Base-by-base conservation (phyloP, 2,329 filamentous ascomycete species). In the Phyllosticta paracitricarpa region DNA sequence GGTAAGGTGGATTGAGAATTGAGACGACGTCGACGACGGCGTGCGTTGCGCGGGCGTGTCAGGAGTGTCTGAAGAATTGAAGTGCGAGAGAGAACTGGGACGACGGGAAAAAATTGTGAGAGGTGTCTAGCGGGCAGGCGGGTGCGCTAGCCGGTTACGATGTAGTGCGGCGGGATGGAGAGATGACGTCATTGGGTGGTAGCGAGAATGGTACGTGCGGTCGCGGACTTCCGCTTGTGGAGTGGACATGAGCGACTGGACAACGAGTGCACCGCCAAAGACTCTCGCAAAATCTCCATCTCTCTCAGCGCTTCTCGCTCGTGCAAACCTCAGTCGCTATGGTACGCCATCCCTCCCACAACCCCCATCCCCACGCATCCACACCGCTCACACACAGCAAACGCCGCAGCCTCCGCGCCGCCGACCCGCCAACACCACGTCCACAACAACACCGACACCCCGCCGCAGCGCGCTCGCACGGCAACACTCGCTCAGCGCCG, bases 381-480 rank as follows among this genome's bases (percentile, higher is more conserved):
- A 54, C 19, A 22, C 19, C 26, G 6, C 24, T 17, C 17, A 25
- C 25, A n/a, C 24, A 19, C 26, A 8, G 12, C 51, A 22, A 22
- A 22, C 19, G 19, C 52, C 14, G 24, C 24, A 54, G 33, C 33
- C 60, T 7, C 51, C 33, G n/a, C 57, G 58, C 51, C 52, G 52
- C 10, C 51, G 51, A 51, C 33, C 51, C 51, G 51, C 56, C 35
- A 17, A 51, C 28, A 35, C 54, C 26, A 14, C 54, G 3, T 2
- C 54, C n/a, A n/a, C 40, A 33, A 33, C 54, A 17, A 35, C 54
- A 4, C 22, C 48, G 8, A 17, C 40, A 54, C 26, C 40, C 19
- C 88, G 89, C 64, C 85, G 85, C 69, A 96, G 92, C 63, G 95
- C 91, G 74, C 89, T 97, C 68, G 93, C 93, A 30, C 93, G 92